phyloP scores from a whole-genome alignment of 305 asterid species.

The Fraxinus sp. region DNA sequence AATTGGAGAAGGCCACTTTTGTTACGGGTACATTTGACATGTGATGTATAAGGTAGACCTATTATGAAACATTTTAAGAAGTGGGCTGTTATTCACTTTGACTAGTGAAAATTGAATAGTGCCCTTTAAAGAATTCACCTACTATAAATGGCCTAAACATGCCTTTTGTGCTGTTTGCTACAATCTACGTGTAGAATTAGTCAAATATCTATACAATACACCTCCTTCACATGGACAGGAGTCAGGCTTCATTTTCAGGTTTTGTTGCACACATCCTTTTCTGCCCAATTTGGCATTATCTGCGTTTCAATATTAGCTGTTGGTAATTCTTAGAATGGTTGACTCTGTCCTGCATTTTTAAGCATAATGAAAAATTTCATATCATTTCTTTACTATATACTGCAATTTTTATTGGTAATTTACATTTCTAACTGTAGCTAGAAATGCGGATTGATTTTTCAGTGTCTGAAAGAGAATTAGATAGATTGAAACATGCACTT shows the following conservation, averaged over 20 bases:
- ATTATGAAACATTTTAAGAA: not conserved
- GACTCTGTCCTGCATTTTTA: not conserved
- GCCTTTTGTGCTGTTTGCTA: not conserved
- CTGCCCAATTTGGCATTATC: not conserved
- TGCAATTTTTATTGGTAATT: not conserved
- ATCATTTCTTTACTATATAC: not conserved
- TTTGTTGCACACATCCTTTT: not conserved
- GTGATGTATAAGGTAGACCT: not conserved
- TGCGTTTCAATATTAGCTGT: not conserved
- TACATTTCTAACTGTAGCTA: not conserved
- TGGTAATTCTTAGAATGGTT: not conserved
- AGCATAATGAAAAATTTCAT: not conserved
- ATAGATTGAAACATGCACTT: constrained; percentile 73
- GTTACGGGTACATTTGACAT: not conserved
- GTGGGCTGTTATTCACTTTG: not conserved
- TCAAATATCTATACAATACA: not conserved
- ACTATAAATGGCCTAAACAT: not conserved
- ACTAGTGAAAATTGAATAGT: not conserved
- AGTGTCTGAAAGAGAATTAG: constrained; percentile 77
- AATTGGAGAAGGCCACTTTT: not conserved
- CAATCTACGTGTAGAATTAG: not conserved
- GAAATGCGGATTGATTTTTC: constrained; percentile 17
- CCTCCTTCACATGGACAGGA: not conserved
- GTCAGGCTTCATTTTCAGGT: not conserved
- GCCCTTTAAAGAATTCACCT: not conserved